Evolutionary conservation across 208 protist genomes (phyloP).

Genomic region (Trypanosoma scelopori): DNA sequence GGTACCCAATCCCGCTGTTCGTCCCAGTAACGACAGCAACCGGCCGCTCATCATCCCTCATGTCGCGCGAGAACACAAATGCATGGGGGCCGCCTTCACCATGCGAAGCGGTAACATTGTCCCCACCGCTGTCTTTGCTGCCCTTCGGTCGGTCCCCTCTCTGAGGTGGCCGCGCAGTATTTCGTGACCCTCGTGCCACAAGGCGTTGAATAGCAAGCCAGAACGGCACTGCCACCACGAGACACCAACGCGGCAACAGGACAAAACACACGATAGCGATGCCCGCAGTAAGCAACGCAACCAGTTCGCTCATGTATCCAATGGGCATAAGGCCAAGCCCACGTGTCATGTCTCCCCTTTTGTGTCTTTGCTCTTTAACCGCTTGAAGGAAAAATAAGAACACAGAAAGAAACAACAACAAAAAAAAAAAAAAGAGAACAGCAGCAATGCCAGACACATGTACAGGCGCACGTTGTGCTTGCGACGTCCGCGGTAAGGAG

Average conservation of each 20-base stretch:
- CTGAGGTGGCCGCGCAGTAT: constrained; percentile 35
- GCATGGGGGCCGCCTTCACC: constrained; percentile 12
- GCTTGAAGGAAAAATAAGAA: background rate
- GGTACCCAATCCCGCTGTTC: constrained; percentile 88
- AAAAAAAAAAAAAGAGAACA: constrained; percentile 7
- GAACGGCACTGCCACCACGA: constrained; percentile 29
- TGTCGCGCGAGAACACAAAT: constrained; percentile 52
- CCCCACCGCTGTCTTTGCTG: background rate
- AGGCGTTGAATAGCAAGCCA: constrained; percentile 49
- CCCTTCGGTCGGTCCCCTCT: background rate
- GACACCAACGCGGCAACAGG: constrained; percentile 24
- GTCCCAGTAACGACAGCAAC: constrained; percentile 91
- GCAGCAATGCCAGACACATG: constrained; percentile 1
- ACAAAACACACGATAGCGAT: constrained; percentile 30
- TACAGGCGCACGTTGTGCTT: no score
- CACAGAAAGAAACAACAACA: background rate
- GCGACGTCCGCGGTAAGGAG: no score
- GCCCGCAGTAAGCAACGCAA: constrained; percentile 31
- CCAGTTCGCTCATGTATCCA: constrained; percentile 74
- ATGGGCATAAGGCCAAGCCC: background rate
- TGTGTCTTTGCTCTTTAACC: background rate
- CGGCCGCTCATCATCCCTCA: constrained; percentile 50
- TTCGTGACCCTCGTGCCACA: constrained; percentile 50
- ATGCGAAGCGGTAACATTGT: constrained; percentile 23
- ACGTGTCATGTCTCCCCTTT: background rate